A percentile compares a stretch with the other conserved stretches of the same genome.
Conservation (phyloP, 1,284 basidiomycete species). For the Cryptococcus hybrid region DNA sequence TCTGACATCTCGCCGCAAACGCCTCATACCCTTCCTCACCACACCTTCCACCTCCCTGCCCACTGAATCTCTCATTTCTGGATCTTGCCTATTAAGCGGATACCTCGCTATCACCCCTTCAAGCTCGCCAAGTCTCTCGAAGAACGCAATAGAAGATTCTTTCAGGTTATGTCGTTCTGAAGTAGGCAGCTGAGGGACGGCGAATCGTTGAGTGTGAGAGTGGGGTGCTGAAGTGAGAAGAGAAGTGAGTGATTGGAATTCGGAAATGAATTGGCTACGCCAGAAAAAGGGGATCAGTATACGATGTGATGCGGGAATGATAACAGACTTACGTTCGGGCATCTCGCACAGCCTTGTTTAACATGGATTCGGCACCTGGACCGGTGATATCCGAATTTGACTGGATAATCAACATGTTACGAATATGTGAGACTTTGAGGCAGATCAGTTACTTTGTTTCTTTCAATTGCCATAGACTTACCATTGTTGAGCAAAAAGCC, state of each 20-base stretch:
- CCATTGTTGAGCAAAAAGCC: conserved; percentile 49
- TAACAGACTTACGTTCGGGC: conserved; percentile 34
- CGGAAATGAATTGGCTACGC: conserved; percentile 36
- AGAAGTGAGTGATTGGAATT: conserved; percentile 34
- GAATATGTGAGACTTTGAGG: conserved; percentile 45
- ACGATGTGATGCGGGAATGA: not conserved
- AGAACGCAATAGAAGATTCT: conserved; percentile 45
- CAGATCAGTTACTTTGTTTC: not conserved
- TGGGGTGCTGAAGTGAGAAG: conserved; percentile 20
- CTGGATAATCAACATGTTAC: conserved; percentile 34
- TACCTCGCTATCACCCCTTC: conserved; percentile 34
- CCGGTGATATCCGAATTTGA: conserved; percentile 46
- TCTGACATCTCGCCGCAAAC: conserved; percentile 31
- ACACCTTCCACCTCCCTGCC: conserved; percentile 39
- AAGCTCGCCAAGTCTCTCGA: conserved; percentile 41
- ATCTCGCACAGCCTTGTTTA: conserved; percentile 47
- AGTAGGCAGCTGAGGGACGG: conserved; percentile 20
- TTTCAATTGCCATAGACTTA: conserved; percentile 23
- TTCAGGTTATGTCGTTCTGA: conserved; percentile 45
- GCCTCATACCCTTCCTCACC: conserved; percentile 32
- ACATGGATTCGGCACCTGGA: conserved; percentile 46
- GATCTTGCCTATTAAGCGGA: conserved; percentile 39
- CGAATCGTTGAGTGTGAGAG: conserved; percentile 28
- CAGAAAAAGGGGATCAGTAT: not conserved
- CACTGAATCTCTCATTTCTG: conserved; percentile 45